Conservation (phyloP, 192 early-diverging fungal species). For the Podila clonocystis region DNA sequence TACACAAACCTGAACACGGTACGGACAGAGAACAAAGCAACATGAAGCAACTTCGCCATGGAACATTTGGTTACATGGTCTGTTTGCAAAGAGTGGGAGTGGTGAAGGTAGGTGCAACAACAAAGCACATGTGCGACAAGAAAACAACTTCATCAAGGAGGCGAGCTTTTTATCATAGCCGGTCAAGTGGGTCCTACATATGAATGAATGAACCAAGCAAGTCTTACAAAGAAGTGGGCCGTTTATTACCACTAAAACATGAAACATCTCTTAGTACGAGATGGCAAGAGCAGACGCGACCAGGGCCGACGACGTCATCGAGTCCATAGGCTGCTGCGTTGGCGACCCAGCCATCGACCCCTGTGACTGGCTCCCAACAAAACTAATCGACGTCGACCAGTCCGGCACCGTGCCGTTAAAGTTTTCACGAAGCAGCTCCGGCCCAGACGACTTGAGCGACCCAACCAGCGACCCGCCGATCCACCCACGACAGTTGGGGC, state of each 20-base stretch:
- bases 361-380: background rate
- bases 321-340: background rate
- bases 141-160: too few relatives aligned
- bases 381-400: conserved; percentile 60
- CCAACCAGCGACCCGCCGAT: conserved; percentile 85
- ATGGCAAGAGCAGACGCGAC: conserved; percentile 34
- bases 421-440: conserved; percentile 72
- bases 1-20: background rate
- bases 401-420: conserved; percentile 73
- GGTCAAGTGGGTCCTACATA: conserved; percentile 42
- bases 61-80: too few relatives aligned
- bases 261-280: conserved; percentile 13
- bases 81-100: too few relatives aligned
- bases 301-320: background rate
- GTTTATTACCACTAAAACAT: background rate
- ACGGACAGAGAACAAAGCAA: background rate
- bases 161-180: too few relatives aligned
- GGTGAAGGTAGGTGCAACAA: too few relatives aligned
- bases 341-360: background rate
- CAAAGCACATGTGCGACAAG: too few relatives aligned
- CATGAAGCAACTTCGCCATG: too few relatives aligned
- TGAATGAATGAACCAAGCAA: too few relatives aligned
- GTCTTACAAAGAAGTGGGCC: background rate
- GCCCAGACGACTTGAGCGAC: conserved; percentile 75
- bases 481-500: conserved; percentile 78